phyloP scores from a whole-genome alignment of 176 grass and related monocot genomes.

The Chrysopogon serrulatus region DNA sequence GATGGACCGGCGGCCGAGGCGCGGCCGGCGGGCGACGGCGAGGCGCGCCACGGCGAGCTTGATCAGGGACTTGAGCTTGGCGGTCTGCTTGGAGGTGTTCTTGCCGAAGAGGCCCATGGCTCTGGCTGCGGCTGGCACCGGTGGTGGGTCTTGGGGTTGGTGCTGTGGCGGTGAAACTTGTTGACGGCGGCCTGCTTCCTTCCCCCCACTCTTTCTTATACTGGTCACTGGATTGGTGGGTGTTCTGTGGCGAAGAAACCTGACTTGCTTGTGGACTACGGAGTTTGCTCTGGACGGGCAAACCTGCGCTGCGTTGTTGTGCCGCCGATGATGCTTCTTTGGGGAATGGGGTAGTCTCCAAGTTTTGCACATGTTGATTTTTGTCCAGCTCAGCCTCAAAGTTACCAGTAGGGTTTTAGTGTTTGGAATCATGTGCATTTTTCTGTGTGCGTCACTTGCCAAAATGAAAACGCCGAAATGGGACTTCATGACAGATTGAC shows the following conservation, averaged over 20 bases:
- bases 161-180: neutral
- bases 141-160: neutral
- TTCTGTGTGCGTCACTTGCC: neutral
- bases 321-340: neutral
- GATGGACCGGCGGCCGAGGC: conserved; percentile 34
- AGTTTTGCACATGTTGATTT: neutral
- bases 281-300: neutral
- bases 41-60: conserved; percentile 34
- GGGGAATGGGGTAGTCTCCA: conserved; percentile 26
- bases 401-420: neutral
- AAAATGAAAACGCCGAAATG: neutral
- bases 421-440: neutral
- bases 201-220: conserved; percentile 5
- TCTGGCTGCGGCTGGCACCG: neutral
- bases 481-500: neutral
- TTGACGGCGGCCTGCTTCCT: neutral
- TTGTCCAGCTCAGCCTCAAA: neutral
- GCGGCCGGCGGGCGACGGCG: conserved; percentile 19
- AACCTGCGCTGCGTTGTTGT: neutral
- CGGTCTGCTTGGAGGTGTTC: conserved; percentile 44
- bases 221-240: neutral
- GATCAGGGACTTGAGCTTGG: conserved; percentile 39
- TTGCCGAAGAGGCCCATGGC: conserved; percentile 44
- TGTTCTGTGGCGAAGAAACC: neutral
- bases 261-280: conserved; percentile 39